phyloP scores from a whole-genome alignment of 164 flowering plant species.

The Santalum album region DNA sequence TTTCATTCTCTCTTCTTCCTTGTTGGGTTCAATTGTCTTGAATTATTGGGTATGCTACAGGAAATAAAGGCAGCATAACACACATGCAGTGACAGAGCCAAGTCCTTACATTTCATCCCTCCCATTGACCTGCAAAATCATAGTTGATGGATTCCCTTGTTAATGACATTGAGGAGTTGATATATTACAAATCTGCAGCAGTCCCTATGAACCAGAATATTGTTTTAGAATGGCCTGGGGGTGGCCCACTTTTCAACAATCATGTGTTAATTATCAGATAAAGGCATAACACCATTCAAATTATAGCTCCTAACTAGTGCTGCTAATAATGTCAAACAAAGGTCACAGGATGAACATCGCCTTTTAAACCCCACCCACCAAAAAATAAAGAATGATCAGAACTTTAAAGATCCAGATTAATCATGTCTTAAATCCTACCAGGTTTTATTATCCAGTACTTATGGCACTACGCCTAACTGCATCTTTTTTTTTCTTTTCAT shows the following conservation, averaged over 20 bases:
- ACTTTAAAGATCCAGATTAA: too few species aligned
- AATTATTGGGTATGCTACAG: too few species aligned
- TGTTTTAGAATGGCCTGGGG: not conserved
- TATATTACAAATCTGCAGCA: not conserved
- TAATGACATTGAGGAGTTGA: too few species aligned
- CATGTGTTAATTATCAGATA: constrained; percentile 14
- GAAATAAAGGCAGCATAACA: too few species aligned
- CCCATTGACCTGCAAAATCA: too few species aligned
- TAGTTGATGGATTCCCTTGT: too few species aligned
- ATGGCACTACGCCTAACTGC: constrained; percentile 9
- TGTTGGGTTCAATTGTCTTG: too few species aligned
- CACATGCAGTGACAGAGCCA: too few species aligned
- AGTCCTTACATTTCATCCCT: too few species aligned
- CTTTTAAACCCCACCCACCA: not conserved
- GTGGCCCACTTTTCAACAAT: constrained; percentile 14
- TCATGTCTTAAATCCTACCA: constrained; percentile 13
- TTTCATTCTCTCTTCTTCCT: too few species aligned
- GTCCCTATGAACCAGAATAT: not conserved
- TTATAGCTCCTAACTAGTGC: constrained; percentile 9
- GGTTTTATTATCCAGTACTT: not conserved
- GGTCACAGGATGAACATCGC: constrained; percentile 3
- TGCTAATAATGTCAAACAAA: constrained; percentile 15
- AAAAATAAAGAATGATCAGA: not conserved
- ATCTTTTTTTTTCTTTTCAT: not conserved
- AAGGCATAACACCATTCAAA: too few species aligned